Base-by-base conservation (phyloP, 2,329 filamentous ascomycete genomes). In the Aspergillus pseudoviridinutans region DNA sequence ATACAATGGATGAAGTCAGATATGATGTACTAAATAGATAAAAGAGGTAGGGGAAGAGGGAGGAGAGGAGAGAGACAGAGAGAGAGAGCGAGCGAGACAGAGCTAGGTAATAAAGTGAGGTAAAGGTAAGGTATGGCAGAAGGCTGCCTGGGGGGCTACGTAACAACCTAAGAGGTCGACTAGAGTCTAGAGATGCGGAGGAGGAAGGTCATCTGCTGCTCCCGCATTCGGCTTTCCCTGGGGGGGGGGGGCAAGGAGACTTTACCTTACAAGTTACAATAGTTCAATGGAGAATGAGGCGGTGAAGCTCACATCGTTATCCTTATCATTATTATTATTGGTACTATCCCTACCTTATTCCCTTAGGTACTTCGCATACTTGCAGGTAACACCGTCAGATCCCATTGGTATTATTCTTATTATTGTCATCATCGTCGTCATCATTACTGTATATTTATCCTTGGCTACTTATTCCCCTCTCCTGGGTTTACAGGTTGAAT, bases 231-330 rank as follows among this genome's bases (percentile, higher is more conserved):
- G 59, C 53, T 58, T 61, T 17, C 32, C 32, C 32, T 10, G 29
- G 29, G 29, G 4, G 24, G 24, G 4, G 24, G 24, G 22, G 22
- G 22, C 22, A 29, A 10, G 9, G 28, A 27, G 27, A 8, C 27
- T 28, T 28, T 28, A 28, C 29, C 12, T 32, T 6, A 32, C 10
- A 29, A 29, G 25, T 25, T 25, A 25, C 12, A 14, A 14, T 32
- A 32, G 29, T 32, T 32, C 10, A 32, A 5, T 14, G 47, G 47
- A 56, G 38, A 46, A 51, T 22, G 64, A 63, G 65, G 69, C 69
- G 70, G 69, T 68, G 63, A 66, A 61, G 53, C 51, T 46, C 57
- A 52, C 51, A 44, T 24, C n/a, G 3, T 44, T 44, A 44, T 22
- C 20, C 9, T 9, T 2, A 44, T 44, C 3, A 20, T 44, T n/a